Percentiles rank a stretch among this genome's conserved stretches.
Evolutionary conservation across 2,329 filamentous ascomycete species (phyloP).

Genomic region (Fusarium pseudoanthophilum): DNA sequence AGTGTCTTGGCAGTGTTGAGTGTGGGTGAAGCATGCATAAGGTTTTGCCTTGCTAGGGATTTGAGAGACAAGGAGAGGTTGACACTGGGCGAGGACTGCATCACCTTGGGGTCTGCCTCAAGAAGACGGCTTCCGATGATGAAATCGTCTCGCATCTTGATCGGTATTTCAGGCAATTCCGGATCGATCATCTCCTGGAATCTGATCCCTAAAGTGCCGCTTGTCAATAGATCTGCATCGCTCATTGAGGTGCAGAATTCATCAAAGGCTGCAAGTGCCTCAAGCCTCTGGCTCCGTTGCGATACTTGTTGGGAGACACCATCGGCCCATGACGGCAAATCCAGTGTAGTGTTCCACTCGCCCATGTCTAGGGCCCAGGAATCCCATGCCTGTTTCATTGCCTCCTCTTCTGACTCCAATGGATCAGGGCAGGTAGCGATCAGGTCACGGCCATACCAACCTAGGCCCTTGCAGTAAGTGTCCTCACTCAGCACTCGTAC

Average conservation of each 20-base stretch:
- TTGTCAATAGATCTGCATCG: conserved; percentile 70
- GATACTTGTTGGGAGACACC: conserved; percentile 28
- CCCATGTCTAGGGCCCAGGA: conserved; percentile 74
- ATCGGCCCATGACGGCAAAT: conserved; percentile 54
- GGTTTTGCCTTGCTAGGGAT: conserved; percentile 44
- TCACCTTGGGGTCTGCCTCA: conserved; percentile 54
- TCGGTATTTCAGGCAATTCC: conserved; percentile 66
- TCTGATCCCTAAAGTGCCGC: conserved; percentile 56
- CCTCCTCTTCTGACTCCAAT: conserved; percentile 67
- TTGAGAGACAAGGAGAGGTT: conserved; percentile 46
- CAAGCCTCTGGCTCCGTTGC: conserved; percentile 42
- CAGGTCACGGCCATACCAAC: conserved; percentile 74
- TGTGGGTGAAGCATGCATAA: conserved; percentile 18
- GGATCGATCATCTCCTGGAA: conserved; percentile 68
- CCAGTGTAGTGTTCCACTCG: conserved; percentile 62
- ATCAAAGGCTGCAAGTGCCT: conserved; percentile 62
- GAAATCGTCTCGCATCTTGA: conserved; percentile 61
- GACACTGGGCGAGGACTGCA: conserved; percentile 45
- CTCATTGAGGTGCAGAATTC: conserved; percentile 70
- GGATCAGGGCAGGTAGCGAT: conserved; percentile 50
- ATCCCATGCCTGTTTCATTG: conserved; percentile 72
- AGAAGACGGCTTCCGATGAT: conserved; percentile 60
- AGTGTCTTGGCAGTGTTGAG: not conserved
- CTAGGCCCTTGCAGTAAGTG: conserved; percentile 84
- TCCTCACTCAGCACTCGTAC: conserved; percentile 83